Base-by-base conservation (phyloP, 495 filamentous ascomycete species). In the Hypomontagnella monticulosa region DNA sequence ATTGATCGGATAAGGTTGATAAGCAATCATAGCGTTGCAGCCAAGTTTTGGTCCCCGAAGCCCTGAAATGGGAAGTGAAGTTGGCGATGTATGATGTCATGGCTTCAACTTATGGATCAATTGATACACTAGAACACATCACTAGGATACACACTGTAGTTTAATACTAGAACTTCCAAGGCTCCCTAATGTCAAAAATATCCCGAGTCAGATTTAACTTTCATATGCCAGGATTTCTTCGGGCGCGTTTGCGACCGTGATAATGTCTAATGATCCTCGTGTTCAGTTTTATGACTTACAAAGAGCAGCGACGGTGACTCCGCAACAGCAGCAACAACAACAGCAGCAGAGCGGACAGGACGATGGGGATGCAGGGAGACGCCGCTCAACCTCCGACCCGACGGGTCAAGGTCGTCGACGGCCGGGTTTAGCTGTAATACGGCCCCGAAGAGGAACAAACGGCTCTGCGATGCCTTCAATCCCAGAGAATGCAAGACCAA, bases 361-460 rank as follows among this genome's bases (percentile, higher is more conserved):
- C 33, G 42, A 58, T 23, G 51, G 27, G 9, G 52, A 59, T 4
- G 11, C 48, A 0, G 41, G 58, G 7, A 49, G 71, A 34, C 61
- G 69, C 19, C 71, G 71, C 19, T 73, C 71, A 23, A 71, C 46
- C 20, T 73, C 71, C 2, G 71, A 73, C 20, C 71, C 71, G 7
- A 67, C 43, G 3, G 66, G 69, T 6, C 62, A 57, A 27, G 30
- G 56, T 9, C 69, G 60, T 38, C 71, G 61, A 19, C 66, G 71
- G 14, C 71, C 69, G 1, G 50, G 56, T 3, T 32, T 73, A 10
- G 61, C 58, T 7, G 42, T 67, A 11, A 18, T 73, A 54, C 61
- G 66, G 7, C 71, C 69, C 63, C 65, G 46, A 19, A 54, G 68
- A 27, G 66, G 61, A 37, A 64, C 67, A 7, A 54, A 63, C 8